A percentile compares a stretch with the other conserved stretches of the same genome.
phyloP scores from a whole-genome alignment of 1,284 basidiomycete genomes.

The Waitea zeae region DNA sequence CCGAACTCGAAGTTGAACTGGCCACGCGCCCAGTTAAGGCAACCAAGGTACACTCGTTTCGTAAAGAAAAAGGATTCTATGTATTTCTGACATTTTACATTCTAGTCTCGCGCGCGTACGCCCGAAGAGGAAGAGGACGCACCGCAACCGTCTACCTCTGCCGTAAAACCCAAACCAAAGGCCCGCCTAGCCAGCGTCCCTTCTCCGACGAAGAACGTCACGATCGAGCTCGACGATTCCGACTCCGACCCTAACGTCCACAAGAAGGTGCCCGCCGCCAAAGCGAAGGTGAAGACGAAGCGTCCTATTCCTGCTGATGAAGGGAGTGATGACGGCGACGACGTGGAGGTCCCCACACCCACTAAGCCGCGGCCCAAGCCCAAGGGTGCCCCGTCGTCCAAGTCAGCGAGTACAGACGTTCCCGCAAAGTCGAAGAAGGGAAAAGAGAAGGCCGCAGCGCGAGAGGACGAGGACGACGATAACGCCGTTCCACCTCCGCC shows the following conservation, averaged over 20 bases:
- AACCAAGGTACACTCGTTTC: too few relatives aligned
- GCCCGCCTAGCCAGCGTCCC: neutral
- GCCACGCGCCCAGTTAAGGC: neutral
- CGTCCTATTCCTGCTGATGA: neutral
- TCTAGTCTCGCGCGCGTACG: too few relatives aligned
- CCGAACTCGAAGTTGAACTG: neutral
- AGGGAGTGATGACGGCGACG: conserved; percentile 5
- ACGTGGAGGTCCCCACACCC: too few relatives aligned
- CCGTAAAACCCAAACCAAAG: neutral
- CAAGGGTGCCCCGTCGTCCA: conserved; percentile 10
- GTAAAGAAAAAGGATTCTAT: too few relatives aligned
- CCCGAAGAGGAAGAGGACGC: neutral
- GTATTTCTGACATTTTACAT: too few relatives aligned
- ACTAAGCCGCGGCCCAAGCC: conserved; percentile 10
- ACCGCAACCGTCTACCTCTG: neutral
- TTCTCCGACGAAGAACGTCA: neutral
- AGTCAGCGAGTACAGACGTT: neutral
- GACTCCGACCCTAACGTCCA: too few relatives aligned
- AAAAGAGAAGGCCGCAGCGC: conserved; percentile 7
- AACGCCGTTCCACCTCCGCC: conserved; percentile 4
- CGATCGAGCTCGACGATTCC: too few relatives aligned
- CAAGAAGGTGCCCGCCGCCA: neutral
- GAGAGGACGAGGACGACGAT: conserved; percentile 7
- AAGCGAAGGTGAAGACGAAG: neutral
- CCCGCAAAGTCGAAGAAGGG: conserved; percentile 5